Conservation (phyloP, 306 rosid species). For the Lagenaria siceraria region DNA sequence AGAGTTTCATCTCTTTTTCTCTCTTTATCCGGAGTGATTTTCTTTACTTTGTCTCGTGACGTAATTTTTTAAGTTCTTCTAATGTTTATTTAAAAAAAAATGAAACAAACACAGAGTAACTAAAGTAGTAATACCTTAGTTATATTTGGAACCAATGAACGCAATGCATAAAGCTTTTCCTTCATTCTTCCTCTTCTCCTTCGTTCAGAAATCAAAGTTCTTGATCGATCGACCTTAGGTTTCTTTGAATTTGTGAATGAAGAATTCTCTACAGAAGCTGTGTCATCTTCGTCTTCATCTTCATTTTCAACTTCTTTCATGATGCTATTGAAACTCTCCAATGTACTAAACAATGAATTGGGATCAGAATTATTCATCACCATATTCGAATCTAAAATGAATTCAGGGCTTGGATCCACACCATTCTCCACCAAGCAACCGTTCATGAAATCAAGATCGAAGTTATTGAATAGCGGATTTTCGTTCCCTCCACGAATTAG, state of each 20-base stretch:
- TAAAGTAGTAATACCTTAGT: conserved; percentile 39
- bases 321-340: conserved; percentile 31
- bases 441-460: conserved; percentile 32
- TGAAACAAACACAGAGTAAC: no score
- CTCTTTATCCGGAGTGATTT: no score
- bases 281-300: conserved; percentile 21
- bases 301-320: conserved; percentile 7
- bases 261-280: conserved; percentile 28
- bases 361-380: conserved; percentile 22
- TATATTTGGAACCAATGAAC: conserved; percentile 82
- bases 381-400: conserved; percentile 11
- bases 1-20: no score
- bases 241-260: conserved; percentile 28
- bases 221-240: conserved; percentile 47
- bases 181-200: conserved; percentile 75
- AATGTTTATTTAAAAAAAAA: no score
- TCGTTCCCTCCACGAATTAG: conserved; percentile 52
- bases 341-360: conserved; percentile 25
- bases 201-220: conserved; percentile 71
- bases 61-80: no score
- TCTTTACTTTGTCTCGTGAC: no score
- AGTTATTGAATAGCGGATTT: conserved; percentile 18
- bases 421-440: conserved; percentile 30
- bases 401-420: conserved; percentile 12
- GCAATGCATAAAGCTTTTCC: conserved; percentile 79